These are phyloP conservation scores for Xylaria acuta DNA, from an alignment of 495 filamentous ascomycete species.

Conservation along the genomic window DNA sequence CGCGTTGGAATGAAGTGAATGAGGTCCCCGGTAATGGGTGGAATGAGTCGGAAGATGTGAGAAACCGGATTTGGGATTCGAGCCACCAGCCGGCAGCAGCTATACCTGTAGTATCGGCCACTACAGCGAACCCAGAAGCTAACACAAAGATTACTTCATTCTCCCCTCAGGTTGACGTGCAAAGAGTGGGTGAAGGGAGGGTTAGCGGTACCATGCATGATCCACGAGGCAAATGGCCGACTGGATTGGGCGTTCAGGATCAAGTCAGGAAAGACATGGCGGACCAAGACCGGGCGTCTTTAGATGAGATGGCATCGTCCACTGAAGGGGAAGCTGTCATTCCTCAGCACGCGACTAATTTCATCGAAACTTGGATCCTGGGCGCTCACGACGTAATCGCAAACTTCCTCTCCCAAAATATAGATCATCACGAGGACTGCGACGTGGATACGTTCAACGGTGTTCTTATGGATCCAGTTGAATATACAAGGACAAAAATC, in stretches of 20 bases:
- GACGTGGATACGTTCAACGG: constrained; percentile 45
- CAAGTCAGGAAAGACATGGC: background rate
- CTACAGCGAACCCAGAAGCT: background rate
- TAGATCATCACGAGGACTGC: constrained; percentile 32
- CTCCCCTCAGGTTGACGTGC: background rate
- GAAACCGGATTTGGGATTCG: background rate
- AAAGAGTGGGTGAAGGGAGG: background rate
- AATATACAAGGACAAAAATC: constrained; percentile 32
- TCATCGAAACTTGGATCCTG: constrained; percentile 20
- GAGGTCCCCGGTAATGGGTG: background rate
- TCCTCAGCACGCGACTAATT: background rate
- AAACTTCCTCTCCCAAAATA: constrained; percentile 24
- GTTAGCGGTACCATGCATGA: background rate
- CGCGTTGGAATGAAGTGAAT: background rate
- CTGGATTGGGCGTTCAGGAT: background rate
- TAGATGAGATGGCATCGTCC: background rate
- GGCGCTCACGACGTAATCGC: constrained; percentile 22
- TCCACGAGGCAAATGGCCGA: constrained; percentile 1
- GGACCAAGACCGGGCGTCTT: background rate
- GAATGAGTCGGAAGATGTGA: background rate
- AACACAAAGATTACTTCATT: background rate
- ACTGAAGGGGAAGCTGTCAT: background rate
- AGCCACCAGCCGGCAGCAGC: background rate
- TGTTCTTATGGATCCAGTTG: constrained; percentile 34
- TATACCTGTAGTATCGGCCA: background rate